These are phyloP conservation scores for Ogataea nitratoaversa DNA, from an alignment of 805 yeast genomes.

Conservation along the genomic window DNA sequence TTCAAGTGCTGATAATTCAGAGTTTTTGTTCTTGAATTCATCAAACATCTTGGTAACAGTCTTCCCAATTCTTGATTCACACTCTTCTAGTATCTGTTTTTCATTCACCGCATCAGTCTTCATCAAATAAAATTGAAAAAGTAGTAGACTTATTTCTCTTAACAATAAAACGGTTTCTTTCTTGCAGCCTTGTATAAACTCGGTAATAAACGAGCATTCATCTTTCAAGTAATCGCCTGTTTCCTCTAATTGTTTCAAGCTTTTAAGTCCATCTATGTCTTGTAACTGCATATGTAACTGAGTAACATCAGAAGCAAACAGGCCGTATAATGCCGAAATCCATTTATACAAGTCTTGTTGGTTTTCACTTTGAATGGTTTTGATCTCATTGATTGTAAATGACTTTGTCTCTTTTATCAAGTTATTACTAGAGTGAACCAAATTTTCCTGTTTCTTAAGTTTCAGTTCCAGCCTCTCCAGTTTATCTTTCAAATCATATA, in stretches of 20 bases:
- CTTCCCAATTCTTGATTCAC: slow-evolving; percentile 17
- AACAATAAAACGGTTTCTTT: slow-evolving; percentile 21
- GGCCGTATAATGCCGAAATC: slow-evolving; percentile 27
- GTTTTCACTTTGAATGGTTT: slow-evolving; percentile 8
- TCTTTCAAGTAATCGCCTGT: slow-evolving; percentile 19
- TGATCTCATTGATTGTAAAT: slow-evolving; percentile 9
- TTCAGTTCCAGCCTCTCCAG: slow-evolving; percentile 11
- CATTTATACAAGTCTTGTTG: slow-evolving; percentile 25
- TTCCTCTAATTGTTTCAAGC: slow-evolving; percentile 20
- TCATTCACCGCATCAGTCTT: slow-evolving; percentile 15
- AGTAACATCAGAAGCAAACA: slow-evolving; percentile 23
- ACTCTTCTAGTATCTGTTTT: slow-evolving; percentile 15
- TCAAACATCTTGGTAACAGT: slow-evolving; percentile 15
- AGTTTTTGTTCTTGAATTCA: slow-evolving; percentile 10
- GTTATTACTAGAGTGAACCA: slow-evolving; percentile 7
- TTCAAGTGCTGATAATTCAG: slow-evolving; percentile 10
- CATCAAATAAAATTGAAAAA: slow-evolving; percentile 26
- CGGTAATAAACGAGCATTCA: slow-evolving; percentile 16
- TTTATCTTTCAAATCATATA: slow-evolving; percentile 18
- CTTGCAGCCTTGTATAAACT: slow-evolving; percentile 21
- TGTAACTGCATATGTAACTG: slow-evolving; percentile 23
- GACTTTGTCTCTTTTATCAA: slow-evolving; percentile 8
- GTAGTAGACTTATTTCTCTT: slow-evolving; percentile 22
- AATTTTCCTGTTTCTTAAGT: slow-evolving; percentile 6
- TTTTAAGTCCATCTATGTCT: slow-evolving; percentile 21